phyloP scores from a whole-genome alignment of 768 basidiomycete species.

The Mycena indigotica region DNA sequence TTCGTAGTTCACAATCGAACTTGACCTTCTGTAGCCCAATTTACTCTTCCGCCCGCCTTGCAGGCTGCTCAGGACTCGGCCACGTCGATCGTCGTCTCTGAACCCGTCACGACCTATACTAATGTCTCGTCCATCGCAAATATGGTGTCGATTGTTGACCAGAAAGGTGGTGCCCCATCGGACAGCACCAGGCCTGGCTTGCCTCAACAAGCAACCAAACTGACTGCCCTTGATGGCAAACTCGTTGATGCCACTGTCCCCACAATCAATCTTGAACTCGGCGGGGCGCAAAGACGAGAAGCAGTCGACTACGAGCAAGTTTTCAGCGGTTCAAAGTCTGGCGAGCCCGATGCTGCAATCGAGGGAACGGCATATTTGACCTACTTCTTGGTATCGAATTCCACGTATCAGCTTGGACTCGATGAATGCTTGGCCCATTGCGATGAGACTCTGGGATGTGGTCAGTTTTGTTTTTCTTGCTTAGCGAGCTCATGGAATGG shows the following conservation, averaged over 20 bases:
- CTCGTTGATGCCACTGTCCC: constrained; percentile 6
- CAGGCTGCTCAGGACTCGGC: constrained; percentile 7
- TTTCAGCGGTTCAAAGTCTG: constrained; percentile 15
- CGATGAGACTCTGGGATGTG: constrained; percentile 20
- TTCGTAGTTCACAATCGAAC: neutral
- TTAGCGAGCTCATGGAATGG: neutral
- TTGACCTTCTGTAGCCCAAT: neutral
- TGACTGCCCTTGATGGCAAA: constrained; percentile 25
- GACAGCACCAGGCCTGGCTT: constrained; percentile 20
- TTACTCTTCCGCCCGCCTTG: constrained; percentile 13
- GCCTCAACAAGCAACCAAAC: constrained; percentile 13
- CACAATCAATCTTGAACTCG: neutral
- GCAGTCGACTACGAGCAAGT: constrained; percentile 20
- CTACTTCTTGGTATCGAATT: constrained; percentile 22
- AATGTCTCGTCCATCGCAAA: constrained; percentile 19
- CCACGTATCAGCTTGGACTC: constrained; percentile 13
- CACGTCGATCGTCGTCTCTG: neutral
- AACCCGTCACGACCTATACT: constrained; percentile 14
- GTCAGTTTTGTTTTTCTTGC: constrained; percentile 5
- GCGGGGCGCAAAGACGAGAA: neutral
- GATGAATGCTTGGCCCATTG: constrained; percentile 22
- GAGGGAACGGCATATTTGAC: constrained; percentile 25
- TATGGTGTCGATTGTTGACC: constrained; percentile 20
- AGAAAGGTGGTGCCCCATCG: constrained; percentile 16
- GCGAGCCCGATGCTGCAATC: constrained; percentile 20